Evolutionary conservation across 768 basidiomycete species (phyloP), one percentile per base, ranked within the genome.

Genomic region (Trametes sanguinea): DNA sequence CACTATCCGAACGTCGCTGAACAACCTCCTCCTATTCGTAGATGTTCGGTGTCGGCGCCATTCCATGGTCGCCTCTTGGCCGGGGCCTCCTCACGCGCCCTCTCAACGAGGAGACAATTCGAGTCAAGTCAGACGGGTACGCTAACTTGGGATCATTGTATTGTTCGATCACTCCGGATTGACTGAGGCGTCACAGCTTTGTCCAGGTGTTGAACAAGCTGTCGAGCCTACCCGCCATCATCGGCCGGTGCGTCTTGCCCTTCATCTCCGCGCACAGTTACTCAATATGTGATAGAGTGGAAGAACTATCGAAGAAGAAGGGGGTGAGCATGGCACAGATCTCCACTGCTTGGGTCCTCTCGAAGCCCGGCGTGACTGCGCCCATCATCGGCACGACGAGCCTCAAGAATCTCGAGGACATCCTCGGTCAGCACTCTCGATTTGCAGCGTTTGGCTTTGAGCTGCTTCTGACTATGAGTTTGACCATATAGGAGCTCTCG

Each of bases 1-100:
- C 6, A 16, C 9, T 14, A 14, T 6, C 16, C 42, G 14, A 5
- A 43, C 42, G 14, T 5, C 7, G 42, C 43, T 30, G 46, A 47
- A 68, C 60, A 73, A 72, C 51, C 51, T 59, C 14, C 68, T 74
- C 16, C 74, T 74, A 0, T 72, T 14, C 22, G 50, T 29, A 45
- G 48, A 32, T 67, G 32, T 69, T 71, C 57, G 70, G 70, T 42
- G 69, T 70, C 33, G 78, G 75, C 37, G 57, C 69, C 27, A 76
- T 76, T 55, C 76, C 77, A 1, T 80, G 77, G 77, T 75, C 73
- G 5, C 76, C 78, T 0, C 71, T 79, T 42, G 74, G 70, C 0
- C 69, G 72, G 10, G 78, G 78, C 0, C 55, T 72, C 1, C 69
- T 76, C 30, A 68, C 73, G 7, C 71, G 72, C 29, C 71, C 72